A percentile compares a stretch with the other conserved stretches of the same genome.
Conservation (phyloP, 345 rosid species). For the Orychophragmus violaceus region DNA sequence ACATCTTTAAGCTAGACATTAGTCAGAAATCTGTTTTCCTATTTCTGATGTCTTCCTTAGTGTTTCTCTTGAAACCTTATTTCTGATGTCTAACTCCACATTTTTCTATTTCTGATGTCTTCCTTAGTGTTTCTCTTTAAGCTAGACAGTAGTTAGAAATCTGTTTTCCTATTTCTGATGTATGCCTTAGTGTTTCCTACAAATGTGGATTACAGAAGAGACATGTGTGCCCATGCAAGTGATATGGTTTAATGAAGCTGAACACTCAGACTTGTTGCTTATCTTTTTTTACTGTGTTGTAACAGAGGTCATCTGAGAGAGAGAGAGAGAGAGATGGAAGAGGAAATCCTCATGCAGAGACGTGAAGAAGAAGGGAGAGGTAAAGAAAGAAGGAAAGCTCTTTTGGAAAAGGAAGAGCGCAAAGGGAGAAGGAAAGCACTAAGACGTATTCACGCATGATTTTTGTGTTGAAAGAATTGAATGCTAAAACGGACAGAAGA, state of each 20-base stretch:
- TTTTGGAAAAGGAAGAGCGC: constrained; percentile 96
- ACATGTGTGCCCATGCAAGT: constrained; percentile 95
- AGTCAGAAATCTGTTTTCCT: constrained; percentile 25
- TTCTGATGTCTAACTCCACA: too few relatives aligned
- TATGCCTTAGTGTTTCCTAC: constrained; percentile 23
- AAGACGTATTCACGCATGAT: too few relatives aligned
- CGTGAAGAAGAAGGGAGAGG: constrained; percentile 99
- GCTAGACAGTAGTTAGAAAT: too few relatives aligned
- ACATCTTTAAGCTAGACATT: constrained; percentile 14
- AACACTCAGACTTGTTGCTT: constrained; percentile 1
- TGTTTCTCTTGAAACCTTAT: constrained; percentile 6
- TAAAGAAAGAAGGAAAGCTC: constrained; percentile 98
- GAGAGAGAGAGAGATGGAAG: constrained; percentile 99
- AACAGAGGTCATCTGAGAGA: constrained; percentile 62
- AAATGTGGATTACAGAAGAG: constrained; percentile 80
- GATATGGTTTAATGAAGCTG: constrained; percentile 5
- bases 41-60: constrained; percentile 5
- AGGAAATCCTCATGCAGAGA: constrained; percentile 92
- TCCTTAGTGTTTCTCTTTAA: not conserved
- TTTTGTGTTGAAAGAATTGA: too few relatives aligned
- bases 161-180: constrained; percentile 19
- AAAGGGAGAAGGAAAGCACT: constrained; percentile 99
- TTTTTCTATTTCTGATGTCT: constrained; percentile 17
- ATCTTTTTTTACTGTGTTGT: constrained; percentile 1
- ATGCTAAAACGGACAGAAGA: too few relatives aligned